These are phyloP conservation scores for Ceratocystis variospora DNA, from an alignment of 2,329 filamentous ascomycete species.

Conservation along the genomic window DNA sequence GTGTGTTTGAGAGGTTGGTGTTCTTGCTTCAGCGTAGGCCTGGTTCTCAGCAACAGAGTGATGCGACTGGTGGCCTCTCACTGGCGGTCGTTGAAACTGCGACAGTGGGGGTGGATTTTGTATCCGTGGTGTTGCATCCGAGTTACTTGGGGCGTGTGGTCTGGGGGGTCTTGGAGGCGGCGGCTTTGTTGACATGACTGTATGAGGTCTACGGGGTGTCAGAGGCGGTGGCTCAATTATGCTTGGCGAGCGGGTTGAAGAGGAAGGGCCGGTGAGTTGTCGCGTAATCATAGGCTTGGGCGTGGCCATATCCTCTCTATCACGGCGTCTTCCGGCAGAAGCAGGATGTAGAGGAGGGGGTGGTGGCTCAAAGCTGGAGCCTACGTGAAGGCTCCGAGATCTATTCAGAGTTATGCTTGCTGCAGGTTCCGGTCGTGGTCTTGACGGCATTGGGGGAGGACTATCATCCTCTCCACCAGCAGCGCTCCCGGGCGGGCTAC, in stretches of 20 bases:
- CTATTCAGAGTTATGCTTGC: slow-evolving; percentile 16
- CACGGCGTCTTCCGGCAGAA: slow-evolving; percentile 10
- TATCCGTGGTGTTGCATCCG: not conserved
- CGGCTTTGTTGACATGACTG: slow-evolving; percentile 14
- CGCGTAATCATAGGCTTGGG: slow-evolving; percentile 11
- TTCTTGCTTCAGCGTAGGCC: slow-evolving; percentile 10
- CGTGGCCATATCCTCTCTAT: slow-evolving; percentile 12
- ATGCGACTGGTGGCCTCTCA: slow-evolving; percentile 17
- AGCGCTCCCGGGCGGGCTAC: slow-evolving; percentile 65
- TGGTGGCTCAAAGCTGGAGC: slow-evolving; percentile 16
- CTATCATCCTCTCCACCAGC: slow-evolving; percentile 22
- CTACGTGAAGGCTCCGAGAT: slow-evolving; percentile 17
- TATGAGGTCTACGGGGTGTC: slow-evolving; percentile 9
- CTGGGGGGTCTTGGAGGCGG: slow-evolving; percentile 15
- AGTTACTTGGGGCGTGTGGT: slow-evolving; percentile 8
- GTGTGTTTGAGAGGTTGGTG: slow-evolving; percentile 2
- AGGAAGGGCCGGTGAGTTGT: slow-evolving; percentile 16
- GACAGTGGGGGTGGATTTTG: slow-evolving; percentile 8
- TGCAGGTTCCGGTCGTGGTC: slow-evolving; percentile 13
- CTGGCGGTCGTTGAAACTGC: slow-evolving; percentile 13
- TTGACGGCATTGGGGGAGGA: slow-evolving; percentile 24
- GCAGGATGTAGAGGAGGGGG: slow-evolving; percentile 18
- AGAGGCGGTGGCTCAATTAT: slow-evolving; percentile 16
- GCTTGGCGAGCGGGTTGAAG: slow-evolving; percentile 6
- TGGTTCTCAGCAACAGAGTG: slow-evolving; percentile 15